These are phyloP conservation scores for Pseudogymnoascus sp. DNA, from an alignment of 2,329 filamentous ascomycete species.

Conservation along the genomic window DNA sequence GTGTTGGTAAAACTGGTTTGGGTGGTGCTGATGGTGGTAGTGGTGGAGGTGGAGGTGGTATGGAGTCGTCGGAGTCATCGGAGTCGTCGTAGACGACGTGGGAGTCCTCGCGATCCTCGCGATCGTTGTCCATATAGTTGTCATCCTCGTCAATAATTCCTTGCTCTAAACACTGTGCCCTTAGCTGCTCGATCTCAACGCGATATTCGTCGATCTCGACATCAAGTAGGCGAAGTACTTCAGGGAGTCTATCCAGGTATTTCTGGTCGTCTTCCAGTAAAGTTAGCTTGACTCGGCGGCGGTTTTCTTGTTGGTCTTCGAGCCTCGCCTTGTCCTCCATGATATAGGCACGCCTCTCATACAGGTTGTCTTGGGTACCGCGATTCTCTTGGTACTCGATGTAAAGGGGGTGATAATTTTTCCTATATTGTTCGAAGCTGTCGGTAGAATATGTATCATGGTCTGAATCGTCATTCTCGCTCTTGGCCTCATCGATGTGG, in stretches of 20 bases:
- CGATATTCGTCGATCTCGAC: constrained; percentile 15
- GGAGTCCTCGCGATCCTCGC: neutral
- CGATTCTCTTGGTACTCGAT: constrained; percentile 16
- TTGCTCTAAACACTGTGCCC: constrained; percentile 16
- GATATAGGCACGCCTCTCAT: constrained; percentile 19
- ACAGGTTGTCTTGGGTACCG: constrained; percentile 20
- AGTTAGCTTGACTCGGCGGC: constrained; percentile 11
- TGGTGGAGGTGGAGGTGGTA: neutral
- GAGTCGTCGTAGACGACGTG: neutral
- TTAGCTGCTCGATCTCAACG: constrained; percentile 15
- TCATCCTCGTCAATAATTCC: constrained; percentile 23
- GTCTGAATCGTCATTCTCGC: neutral
- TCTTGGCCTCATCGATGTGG: neutral
- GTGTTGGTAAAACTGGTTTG: neutral
- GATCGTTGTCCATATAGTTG: neutral
- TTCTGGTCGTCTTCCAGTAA: constrained; percentile 18
- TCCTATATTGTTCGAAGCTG: constrained; percentile 2
- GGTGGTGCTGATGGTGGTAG: neutral
- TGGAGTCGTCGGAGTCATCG: neutral
- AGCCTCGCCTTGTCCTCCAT: constrained; percentile 18
- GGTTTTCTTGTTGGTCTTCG: constrained; percentile 14
- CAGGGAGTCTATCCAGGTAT: constrained; percentile 20
- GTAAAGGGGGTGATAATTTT: constrained; percentile 21
- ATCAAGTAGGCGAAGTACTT: constrained; percentile 8
- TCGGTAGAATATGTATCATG: neutral